A percentile compares a stretch with the other conserved stretches of the same genome.
phyloP scores from a whole-genome alignment of 2,329 filamentous ascomycete species.

The Diplodia sapinea region DNA sequence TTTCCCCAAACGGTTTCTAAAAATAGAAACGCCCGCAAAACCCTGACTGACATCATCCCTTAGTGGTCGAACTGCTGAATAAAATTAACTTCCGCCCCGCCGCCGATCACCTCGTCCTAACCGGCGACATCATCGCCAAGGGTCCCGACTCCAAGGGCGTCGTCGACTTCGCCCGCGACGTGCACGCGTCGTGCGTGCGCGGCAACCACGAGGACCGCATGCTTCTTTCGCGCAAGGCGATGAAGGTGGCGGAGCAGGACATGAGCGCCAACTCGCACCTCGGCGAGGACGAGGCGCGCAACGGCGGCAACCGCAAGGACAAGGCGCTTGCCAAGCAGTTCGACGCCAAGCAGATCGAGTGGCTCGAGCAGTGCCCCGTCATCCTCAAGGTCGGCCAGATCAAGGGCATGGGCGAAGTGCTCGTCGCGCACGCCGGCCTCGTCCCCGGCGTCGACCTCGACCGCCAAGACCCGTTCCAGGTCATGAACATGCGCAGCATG shows the following conservation, averaged over 20 bases:
- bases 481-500: conserved; percentile 92
- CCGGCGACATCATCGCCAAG: conserved; percentile 68
- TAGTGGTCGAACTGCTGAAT: conserved; percentile 65
- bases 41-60: background rate
- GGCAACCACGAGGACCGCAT: conserved; percentile 93
- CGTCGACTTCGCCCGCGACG: conserved; percentile 72
- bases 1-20: conserved; percentile 3
- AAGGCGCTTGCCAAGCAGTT: conserved; percentile 57
- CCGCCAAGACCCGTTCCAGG: conserved; percentile 75
- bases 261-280: conserved; percentile 41
- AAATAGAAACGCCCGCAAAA: background rate
- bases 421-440: conserved; percentile 85
- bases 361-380: conserved; percentile 75
- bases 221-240: conserved; percentile 65
- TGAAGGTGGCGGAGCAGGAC: conserved; percentile 38
- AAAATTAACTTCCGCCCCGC: conserved; percentile 67
- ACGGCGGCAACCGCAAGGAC: conserved; percentile 45
- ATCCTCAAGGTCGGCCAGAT: conserved; percentile 75
- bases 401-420: conserved; percentile 65
- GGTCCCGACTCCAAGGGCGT: conserved; percentile 83
- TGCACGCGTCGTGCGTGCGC: conserved; percentile 80
- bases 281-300: conserved; percentile 50
- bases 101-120: conserved; percentile 55
- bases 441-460: conserved; percentile 75
- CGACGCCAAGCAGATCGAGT: conserved; percentile 66